Evolutionary conservation across 1,284 basidiomycete species (phyloP).

Genomic region (Fomitopsis schrenkii): DNA sequence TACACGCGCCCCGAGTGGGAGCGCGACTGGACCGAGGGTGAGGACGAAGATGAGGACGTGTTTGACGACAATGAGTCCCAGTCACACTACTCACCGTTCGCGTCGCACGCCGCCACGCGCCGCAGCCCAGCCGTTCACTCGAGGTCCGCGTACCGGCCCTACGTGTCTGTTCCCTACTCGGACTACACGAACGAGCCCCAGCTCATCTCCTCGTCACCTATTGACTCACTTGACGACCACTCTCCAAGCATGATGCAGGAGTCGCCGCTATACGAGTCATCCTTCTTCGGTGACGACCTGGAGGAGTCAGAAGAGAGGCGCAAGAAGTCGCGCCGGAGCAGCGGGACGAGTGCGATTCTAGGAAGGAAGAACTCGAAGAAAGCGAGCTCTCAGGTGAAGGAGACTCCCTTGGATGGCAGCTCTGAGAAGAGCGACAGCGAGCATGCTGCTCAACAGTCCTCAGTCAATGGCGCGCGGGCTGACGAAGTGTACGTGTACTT

Average conservation of each 20-base stretch:
- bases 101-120: conserved; percentile 17
- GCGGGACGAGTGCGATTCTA: conserved; percentile 1
- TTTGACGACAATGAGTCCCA: conserved; percentile 27
- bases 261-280: conserved; percentile 20
- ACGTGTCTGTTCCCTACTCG: conserved; percentile 14
- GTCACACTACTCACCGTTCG: conserved; percentile 23
- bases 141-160: conserved; percentile 10
- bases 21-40: background rate
- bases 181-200: conserved; percentile 19
- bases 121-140: conserved; percentile 16
- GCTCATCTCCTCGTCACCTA: conserved; percentile 19
- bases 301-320: conserved; percentile 14
- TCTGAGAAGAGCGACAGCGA: conserved; percentile 12
- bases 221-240: conserved; percentile 20
- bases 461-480: conserved; percentile 10
- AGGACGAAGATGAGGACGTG: conserved; percentile 31
- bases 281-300: conserved; percentile 18
- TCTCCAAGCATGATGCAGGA: conserved; percentile 15
- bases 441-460: conserved; percentile 12
- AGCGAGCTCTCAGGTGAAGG: conserved; percentile 5
- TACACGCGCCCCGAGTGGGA: conserved; percentile 8
- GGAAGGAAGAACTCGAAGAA: conserved; percentile 13
- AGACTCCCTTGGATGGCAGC: conserved; percentile 2
- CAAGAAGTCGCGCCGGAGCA: conserved; percentile 10
- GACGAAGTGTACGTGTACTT: conserved; percentile 29